These are phyloP conservation scores for Eucalyptus tenuipes DNA, from an alignment of 345 rosid genomes.

Conservation along the genomic window DNA sequence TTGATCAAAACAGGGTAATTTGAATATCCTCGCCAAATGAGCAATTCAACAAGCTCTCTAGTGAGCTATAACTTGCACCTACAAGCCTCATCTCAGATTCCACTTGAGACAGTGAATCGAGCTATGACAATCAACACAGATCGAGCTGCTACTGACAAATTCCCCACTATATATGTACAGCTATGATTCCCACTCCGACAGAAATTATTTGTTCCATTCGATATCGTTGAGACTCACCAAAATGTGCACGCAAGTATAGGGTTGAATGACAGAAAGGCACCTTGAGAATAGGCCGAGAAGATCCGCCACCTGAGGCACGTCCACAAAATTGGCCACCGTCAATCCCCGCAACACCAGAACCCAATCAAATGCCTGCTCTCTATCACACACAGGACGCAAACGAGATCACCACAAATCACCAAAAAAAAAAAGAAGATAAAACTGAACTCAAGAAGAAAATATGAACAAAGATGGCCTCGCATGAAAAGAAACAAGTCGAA, in stretches of 20 bases:
- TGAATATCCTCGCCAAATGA: background rate
- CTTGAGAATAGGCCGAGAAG: conserved; percentile 38
- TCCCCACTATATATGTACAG: background rate
- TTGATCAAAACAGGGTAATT: background rate
- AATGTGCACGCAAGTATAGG: background rate
- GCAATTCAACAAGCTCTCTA: background rate
- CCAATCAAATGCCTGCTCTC: too few relatives aligned
- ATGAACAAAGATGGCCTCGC: too few relatives aligned
- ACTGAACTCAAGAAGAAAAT: too few relatives aligned
- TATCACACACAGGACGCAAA: too few relatives aligned
- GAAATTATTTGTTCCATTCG: background rate
- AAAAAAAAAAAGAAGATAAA: too few relatives aligned
- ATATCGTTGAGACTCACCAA: background rate
- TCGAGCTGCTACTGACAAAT: background rate
- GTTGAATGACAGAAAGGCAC: background rate
- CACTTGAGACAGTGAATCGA: background rate
- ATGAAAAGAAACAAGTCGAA: background rate
- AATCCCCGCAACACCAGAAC: too few relatives aligned
- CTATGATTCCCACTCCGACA: background rate
- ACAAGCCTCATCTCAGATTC: background rate
- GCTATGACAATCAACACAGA: background rate
- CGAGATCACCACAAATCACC: too few relatives aligned
- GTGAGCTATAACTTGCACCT: background rate
- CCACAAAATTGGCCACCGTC: too few relatives aligned
- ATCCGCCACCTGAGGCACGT: conserved; percentile 24